Base-by-base conservation (phyloP, 805 yeast genomes). In the Lipomyces yamanashiensis region DNA sequence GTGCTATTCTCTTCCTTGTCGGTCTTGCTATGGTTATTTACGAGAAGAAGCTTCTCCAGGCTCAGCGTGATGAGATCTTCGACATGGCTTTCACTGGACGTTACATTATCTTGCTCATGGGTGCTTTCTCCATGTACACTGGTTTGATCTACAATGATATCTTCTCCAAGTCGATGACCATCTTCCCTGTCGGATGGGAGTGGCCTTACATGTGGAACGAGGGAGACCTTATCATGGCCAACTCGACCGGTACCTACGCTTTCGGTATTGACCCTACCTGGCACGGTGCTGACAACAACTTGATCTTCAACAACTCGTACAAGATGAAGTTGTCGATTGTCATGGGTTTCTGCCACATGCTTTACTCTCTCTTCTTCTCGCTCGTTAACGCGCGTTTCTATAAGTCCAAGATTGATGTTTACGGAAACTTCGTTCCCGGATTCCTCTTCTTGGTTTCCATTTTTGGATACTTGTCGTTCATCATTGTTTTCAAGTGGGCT, bases 71-170 rank as follows among this genome's bases (percentile, higher is more conserved):
- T 74, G 99, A 95, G 75, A 91, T 96, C 58, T 90, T 92, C 73
- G 98, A 92, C 73, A 95, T 95, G 98, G 98, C 97, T 0, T 95
- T 82, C 75, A 79, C 87, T 19, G 99, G 99, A 50, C 85, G 99
- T 73, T 95, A 95, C 76, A 91, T 95, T 61, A 78, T 95, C 57
- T 79, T 92, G 65, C 78, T 95, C 65, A 95, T 95, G 99, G 99
- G 99, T 33, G 71, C 84, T 3, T 95, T 95, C 74, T 92, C 99
- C 58, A 90, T 95, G 85, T 93, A 91, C 78, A 95, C 98, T 0
- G 99, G 99, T 5, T 76, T 93, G 67, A 77, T 95, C 69, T 95
- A 95, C 82, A 95, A 95, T 76, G 99, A 95, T 83, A 73, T 93
- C 21, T 95, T 95, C 74, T 92, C 98, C 54, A 86, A 86, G 75